Conservation (phyloP, 331 rosid genomes). For the Acacia pycnantha region DNA sequence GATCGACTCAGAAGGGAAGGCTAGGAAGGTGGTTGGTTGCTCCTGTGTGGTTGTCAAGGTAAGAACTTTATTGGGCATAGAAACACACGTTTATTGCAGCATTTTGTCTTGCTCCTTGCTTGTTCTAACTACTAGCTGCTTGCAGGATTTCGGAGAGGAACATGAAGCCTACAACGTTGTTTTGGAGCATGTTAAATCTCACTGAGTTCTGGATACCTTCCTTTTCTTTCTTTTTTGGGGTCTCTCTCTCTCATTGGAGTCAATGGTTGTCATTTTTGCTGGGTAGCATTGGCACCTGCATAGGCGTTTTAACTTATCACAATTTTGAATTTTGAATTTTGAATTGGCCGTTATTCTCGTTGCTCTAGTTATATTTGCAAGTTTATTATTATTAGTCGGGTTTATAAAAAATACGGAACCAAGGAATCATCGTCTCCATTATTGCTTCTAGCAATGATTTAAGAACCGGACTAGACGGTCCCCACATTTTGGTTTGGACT, state of each 20-base stretch:
- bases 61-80: not conserved
- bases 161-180: conserved; percentile 73
- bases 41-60: conserved; percentile 93
- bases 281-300: conserved; percentile 5
- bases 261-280: conserved; percentile 33
- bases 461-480: no score
- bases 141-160: conserved; percentile 78
- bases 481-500: no score
- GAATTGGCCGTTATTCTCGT: not conserved
- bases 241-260: conserved; percentile 12
- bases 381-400: not conserved
- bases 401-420: no score
- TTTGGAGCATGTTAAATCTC: conserved; percentile 70
- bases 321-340: not conserved
- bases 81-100: not conserved
- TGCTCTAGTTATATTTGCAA: conserved; percentile 10
- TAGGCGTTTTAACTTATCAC: conserved; percentile 11
- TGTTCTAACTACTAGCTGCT: not conserved
- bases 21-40: conserved; percentile 92
- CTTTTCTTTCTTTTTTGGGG: not conserved
- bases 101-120: not conserved
- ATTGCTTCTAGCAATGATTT: no score
- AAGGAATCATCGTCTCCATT: no score
- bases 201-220: conserved; percentile 28
- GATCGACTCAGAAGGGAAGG: conserved; percentile 92